phyloP scores from a whole-genome alignment of 805 yeast species.

The Candida quercuum region DNA sequence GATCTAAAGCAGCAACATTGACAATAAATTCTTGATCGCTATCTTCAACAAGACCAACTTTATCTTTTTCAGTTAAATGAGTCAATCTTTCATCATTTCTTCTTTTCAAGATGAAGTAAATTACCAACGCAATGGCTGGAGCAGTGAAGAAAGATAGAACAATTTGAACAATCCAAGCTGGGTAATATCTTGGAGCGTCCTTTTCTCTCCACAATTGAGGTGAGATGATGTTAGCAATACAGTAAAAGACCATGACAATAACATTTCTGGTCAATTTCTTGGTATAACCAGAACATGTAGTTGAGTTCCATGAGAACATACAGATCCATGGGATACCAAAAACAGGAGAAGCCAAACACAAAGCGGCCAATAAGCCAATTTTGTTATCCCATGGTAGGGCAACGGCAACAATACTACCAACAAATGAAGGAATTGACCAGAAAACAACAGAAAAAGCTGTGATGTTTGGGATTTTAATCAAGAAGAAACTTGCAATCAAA shows the following conservation, averaged over 20 bases:
- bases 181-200: slow-evolving; percentile 40
- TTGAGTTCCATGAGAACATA: slow-evolving; percentile 30
- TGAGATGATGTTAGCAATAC: slow-evolving; percentile 45
- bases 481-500: slow-evolving; percentile 30
- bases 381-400: slow-evolving; percentile 40
- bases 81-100: slow-evolving; percentile 39
- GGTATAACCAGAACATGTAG: slow-evolving; percentile 42
- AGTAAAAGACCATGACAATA: slow-evolving; percentile 38
- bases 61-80: slow-evolving; percentile 11
- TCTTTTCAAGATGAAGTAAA: slow-evolving; percentile 37
- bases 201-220: slow-evolving; percentile 49
- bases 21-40: slow-evolving; percentile 29
- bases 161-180: slow-evolving; percentile 53
- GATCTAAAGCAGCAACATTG: slow-evolving; percentile 38
- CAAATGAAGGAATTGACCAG: slow-evolving; percentile 38
- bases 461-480: slow-evolving; percentile 30
- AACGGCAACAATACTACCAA: slow-evolving; percentile 40
- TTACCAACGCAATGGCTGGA: slow-evolving; percentile 37
- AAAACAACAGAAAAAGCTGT: slow-evolving; percentile 34
- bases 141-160: slow-evolving; percentile 44
- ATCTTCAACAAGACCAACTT: slow-evolving; percentile 26
- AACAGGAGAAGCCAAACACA: slow-evolving; percentile 41
- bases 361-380: slow-evolving; percentile 40
- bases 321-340: slow-evolving; percentile 38
- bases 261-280: slow-evolving; percentile 44